Conservation (phyloP, 2,329 filamentous ascomycete genomes). For the Fusarium drepaniforme region DNA sequence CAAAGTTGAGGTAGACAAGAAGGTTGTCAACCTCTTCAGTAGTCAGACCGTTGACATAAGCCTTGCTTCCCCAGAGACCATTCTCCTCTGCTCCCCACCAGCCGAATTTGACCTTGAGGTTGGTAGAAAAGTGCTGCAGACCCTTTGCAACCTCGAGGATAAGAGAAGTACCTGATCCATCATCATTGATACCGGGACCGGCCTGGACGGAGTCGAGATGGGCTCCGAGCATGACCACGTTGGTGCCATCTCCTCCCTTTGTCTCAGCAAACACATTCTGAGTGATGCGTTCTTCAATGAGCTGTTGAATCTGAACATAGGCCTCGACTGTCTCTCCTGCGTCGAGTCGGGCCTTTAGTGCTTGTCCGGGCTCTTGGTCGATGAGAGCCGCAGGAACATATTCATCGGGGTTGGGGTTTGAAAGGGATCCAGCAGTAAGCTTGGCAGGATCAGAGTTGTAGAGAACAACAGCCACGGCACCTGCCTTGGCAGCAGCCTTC, state of each 20-base stretch:
- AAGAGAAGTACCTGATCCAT: constrained; percentile 57
- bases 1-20: constrained; percentile 55
- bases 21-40: constrained; percentile 49
- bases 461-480: constrained; percentile 47
- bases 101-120: constrained; percentile 54
- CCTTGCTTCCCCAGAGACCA: constrained; percentile 51
- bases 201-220: constrained; percentile 59
- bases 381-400: constrained; percentile 47
- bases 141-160: constrained; percentile 56
- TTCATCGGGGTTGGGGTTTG: constrained; percentile 40
- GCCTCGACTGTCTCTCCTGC: constrained; percentile 50
- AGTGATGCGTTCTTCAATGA: constrained; percentile 54
- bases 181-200: constrained; percentile 61
- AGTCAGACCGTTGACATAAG: constrained; percentile 53
- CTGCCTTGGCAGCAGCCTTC: constrained; percentile 45
- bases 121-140: constrained; percentile 51
- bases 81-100: constrained; percentile 62
- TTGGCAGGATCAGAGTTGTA: constrained; percentile 48
- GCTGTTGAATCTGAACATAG: constrained; percentile 50
- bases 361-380: constrained; percentile 45
- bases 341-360: constrained; percentile 45
- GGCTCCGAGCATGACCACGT: constrained; percentile 57
- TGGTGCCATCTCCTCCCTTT: constrained; percentile 55
- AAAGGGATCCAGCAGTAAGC: constrained; percentile 47
- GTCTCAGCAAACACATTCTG: constrained; percentile 62